Percentiles rank a stretch among this genome's conserved stretches.
Evolutionary conservation across 2,329 filamentous ascomycete species (phyloP).

Genomic region (Talaromyces pinophilus): DNA sequence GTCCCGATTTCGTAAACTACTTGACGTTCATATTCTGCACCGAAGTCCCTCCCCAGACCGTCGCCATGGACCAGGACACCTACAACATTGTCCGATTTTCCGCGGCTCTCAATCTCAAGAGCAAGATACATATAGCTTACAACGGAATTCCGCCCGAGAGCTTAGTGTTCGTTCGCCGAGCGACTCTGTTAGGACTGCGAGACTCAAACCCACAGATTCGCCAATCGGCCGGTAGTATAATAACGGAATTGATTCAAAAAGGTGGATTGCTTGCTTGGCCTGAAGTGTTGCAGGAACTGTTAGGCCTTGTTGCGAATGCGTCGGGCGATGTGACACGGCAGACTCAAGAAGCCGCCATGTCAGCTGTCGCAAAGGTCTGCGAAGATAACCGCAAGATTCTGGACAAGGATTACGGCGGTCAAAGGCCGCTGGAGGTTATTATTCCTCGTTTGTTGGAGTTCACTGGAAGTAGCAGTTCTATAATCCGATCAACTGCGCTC

Average conservation of each 20-base stretch:
- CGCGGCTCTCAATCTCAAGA: slow-evolving; percentile 93
- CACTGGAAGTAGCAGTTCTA: slow-evolving; percentile 72
- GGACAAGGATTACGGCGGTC: slow-evolving; percentile 82
- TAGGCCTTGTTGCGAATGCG: slow-evolving; percentile 74
- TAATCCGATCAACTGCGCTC: slow-evolving; percentile 77
- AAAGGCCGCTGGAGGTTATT: slow-evolving; percentile 82
- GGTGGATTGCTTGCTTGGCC: slow-evolving; percentile 90
- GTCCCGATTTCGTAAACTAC: slow-evolving; percentile 96
- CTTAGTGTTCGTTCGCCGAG: slow-evolving; percentile 74
- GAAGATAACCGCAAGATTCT: slow-evolving; percentile 90
- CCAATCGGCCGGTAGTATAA: slow-evolving; percentile 86
- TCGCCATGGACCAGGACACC: slow-evolving; percentile 62
- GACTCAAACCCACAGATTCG: slow-evolving; percentile 81
- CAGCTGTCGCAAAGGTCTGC: slow-evolving; percentile 90
- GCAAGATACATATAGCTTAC: slow-evolving; percentile 77
- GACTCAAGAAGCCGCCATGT: slow-evolving; percentile 90
- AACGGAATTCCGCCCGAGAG: slow-evolving; percentile 73
- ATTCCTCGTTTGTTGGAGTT: slow-evolving; percentile 90
- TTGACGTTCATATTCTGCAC: slow-evolving; percentile 86
- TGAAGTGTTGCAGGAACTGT: slow-evolving; percentile 78
- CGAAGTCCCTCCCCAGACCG: slow-evolving; percentile 57
- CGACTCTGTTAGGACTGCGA: slow-evolving; percentile 75
- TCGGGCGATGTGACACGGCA: slow-evolving; percentile 66
- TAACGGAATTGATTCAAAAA: slow-evolving; percentile 83
- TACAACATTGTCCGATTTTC: slow-evolving; percentile 78